Evolutionary conservation across 495 filamentous ascomycete species (phyloP), one percentile per base, ranked within the genome.

Genomic region (Hyphodiscus hymeniophilus): DNA sequence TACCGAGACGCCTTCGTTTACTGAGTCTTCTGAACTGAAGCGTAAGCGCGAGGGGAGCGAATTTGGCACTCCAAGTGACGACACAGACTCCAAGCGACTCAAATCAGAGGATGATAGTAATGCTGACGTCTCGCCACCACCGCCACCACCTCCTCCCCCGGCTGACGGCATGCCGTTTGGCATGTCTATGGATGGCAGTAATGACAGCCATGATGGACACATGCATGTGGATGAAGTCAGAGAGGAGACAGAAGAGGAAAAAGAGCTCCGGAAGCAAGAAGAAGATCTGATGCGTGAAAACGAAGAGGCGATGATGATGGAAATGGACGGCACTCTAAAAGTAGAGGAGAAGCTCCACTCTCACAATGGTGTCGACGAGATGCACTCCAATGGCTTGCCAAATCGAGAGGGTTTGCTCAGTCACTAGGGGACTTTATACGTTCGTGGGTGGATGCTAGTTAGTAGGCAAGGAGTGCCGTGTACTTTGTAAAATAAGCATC

Each of bases 11-110:
- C 39, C 44, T 15, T 33, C 44, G 15, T 20, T 22, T 15, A 31
- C 17, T 30, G 39, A 48, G 20, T 39, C 53, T 35, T 32, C 68
- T 48, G 66, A 71, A 22, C 66, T 77, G 18, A 89, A 89, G 64
- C 76, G 84, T 13, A 85, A 85, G 63, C 69, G 79, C 28, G 69
- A 72, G 18, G 57, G 70, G n/a, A 64, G 65, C n/a, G 13, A 13
- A 6, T 4, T 30, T 16, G 56, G 55, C 4, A 58, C 47, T 7
- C 57, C 51, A 6, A 41, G 43, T 13, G 68, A 71, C 22, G 75
- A 57, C 11, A 49, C 43, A 1, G 53, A 56, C n/a, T 45, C 38
- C 12, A 42, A 77, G 54, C 67, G 74, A 2, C 51, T 72, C 15
- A 77, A 72, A 47, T 71, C 74, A 24, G 65, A 72, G 16, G 55